These are phyloP conservation scores for Cryphonectria parasitica DNA, from an alignment of 2,329 filamentous ascomycete genomes.

Conservation along the genomic window DNA sequence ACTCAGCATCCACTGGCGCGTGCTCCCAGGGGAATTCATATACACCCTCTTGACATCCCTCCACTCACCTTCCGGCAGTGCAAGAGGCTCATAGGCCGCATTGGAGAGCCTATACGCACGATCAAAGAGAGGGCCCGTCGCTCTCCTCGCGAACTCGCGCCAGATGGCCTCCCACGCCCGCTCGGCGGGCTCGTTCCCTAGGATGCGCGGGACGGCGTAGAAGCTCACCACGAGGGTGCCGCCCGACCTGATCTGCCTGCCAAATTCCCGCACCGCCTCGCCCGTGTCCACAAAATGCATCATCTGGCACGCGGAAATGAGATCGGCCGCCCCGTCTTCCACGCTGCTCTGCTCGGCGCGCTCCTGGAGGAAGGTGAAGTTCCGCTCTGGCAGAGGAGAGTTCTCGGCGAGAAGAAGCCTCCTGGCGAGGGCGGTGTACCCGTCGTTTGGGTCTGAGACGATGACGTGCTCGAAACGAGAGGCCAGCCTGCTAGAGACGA, in stretches of 20 bases:
- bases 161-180: conserved; percentile 26
- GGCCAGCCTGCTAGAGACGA: conserved; percentile 30
- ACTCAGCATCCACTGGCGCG: conserved; percentile 10
- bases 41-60: conserved; percentile 30
- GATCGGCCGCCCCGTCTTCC: conserved; percentile 29
- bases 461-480: conserved; percentile 30
- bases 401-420: conserved; percentile 31
- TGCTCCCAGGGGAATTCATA: conserved; percentile 29
- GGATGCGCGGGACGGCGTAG: conserved; percentile 30
- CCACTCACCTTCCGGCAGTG: conserved; percentile 29
- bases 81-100: conserved; percentile 29
- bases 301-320: conserved; percentile 34
- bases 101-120: conserved; percentile 19
- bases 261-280: conserved; percentile 32
- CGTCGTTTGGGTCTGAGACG: conserved; percentile 37
- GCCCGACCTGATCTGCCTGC: conserved; percentile 31
- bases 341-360: conserved; percentile 34
- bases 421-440: conserved; percentile 31
- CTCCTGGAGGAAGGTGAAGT: conserved; percentile 36
- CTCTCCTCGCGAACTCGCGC: conserved; percentile 12
- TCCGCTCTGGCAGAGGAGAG: conserved; percentile 26
- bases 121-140: neutral
- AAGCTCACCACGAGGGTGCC: conserved; percentile 33
- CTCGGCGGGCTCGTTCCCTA: conserved; percentile 20
- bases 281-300: conserved; percentile 34